Conservation (phyloP, 2,329 filamentous ascomycete species). For the Penicillium sp. region DNA sequence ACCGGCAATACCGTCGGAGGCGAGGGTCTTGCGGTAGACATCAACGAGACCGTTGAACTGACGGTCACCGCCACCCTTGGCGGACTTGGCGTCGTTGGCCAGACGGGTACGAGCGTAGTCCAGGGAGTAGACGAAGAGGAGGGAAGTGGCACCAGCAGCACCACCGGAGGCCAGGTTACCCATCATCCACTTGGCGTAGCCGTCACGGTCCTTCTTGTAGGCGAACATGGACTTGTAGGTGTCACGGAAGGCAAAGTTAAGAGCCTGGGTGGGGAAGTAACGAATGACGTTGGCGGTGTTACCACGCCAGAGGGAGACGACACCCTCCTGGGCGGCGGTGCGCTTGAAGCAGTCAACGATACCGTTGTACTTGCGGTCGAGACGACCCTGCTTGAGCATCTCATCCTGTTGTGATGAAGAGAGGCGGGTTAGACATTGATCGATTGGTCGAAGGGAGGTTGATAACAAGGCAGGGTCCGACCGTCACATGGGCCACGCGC, state of each 20-base stretch:
- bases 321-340: slow-evolving; percentile 87
- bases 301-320: slow-evolving; percentile 96
- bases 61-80: slow-evolving; percentile 91
- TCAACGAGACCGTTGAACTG: slow-evolving; percentile 99
- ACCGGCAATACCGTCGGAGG: slow-evolving; percentile 97
- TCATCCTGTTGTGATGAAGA: slow-evolving; percentile 74
- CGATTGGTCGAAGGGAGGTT: background rate
- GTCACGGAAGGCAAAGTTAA: slow-evolving; percentile 99
- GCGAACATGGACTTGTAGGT: slow-evolving; percentile 99
- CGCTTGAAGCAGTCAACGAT: slow-evolving; percentile 95
- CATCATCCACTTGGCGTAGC: slow-evolving; percentile 98
- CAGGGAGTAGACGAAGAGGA: slow-evolving; percentile 99
- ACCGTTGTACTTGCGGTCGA: slow-evolving; percentile 94
- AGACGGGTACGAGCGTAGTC: slow-evolving; percentile 99
- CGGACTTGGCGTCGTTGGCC: slow-evolving; percentile 99
- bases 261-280: slow-evolving; percentile 99
- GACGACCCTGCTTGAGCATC: slow-evolving; percentile 98
- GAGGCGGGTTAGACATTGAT: slow-evolving; percentile 12
- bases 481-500: slow-evolving; percentile 4
- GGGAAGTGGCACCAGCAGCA: slow-evolving; percentile 99
- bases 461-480: background rate
- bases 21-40: slow-evolving; percentile 99
- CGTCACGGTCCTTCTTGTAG: slow-evolving; percentile 99
- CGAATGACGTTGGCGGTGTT: slow-evolving; percentile 99
- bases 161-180: slow-evolving; percentile 99